Evolutionary conservation across 1,139 yeast genomes (phyloP).

Genomic region (Suhomyces chickasaworum): DNA sequence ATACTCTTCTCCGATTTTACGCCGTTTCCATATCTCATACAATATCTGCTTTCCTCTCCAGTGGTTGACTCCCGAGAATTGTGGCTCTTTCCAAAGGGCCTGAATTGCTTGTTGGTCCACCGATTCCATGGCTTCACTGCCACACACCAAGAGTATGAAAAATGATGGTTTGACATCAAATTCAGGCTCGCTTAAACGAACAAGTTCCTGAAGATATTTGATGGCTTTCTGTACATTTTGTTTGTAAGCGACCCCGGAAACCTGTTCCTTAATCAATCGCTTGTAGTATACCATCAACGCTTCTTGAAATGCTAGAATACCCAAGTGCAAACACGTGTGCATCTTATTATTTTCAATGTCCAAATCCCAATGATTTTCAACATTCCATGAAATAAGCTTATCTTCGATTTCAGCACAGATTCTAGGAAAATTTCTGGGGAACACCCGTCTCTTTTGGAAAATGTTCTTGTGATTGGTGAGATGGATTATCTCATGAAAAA

Average conservation of each 20-base stretch:
- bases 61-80: conserved; percentile 31
- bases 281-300: conserved; percentile 47
- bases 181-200: conserved; percentile 16
- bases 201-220: conserved; percentile 29
- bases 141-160: conserved; percentile 53
- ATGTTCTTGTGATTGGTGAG: conserved; percentile 56
- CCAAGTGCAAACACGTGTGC: conserved; percentile 43
- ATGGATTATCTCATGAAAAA: conserved; percentile 49
- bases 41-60: conserved; percentile 60
- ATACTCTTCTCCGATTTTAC: conserved; percentile 41
- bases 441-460: conserved; percentile 44
- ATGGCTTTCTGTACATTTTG: conserved; percentile 4
- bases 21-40: conserved; percentile 53
- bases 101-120: conserved; percentile 31
- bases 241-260: conserved; percentile 21
- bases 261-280: conserved; percentile 45
- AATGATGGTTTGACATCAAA: conserved; percentile 37
- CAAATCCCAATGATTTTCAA: conserved; percentile 45
- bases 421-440: conserved; percentile 57
- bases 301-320: conserved; percentile 44
- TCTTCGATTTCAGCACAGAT: conserved; percentile 59
- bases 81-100: conserved; percentile 28
- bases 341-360: conserved; percentile 25
- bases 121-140: conserved; percentile 41
- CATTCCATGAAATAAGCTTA: conserved; percentile 46